Base-by-base conservation (phyloP, 805 yeast genomes). In the Debaryomyces maramus region DNA sequence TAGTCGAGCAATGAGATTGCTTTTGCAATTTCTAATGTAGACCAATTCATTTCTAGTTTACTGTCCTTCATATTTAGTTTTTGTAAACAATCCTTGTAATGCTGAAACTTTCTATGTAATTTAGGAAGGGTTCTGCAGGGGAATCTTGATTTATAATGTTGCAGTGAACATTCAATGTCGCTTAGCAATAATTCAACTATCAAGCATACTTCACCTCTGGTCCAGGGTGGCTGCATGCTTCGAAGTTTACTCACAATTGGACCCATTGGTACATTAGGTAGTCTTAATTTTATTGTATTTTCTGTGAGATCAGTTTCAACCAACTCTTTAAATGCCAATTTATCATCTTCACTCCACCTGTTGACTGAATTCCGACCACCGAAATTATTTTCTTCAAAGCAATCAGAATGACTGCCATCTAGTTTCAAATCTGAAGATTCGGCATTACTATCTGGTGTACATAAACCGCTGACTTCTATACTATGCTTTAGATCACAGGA, bases 1-100 rank as follows among this genome's bases (percentile, higher is more conserved):
- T 38, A 32, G 13, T 21, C 14, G 13, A 41, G 16, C 17, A 42
- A 46, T 13, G 29, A 32, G 11, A 41, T 21, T 18, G 50, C 35
- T 2, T 10, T 28, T 6, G 46, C 40, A 13, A 46, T 32, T 15
- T 51, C 52, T 2, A 34, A 22, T 6, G 10, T 5, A 3, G 40
- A 4, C 50, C 51, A 48, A 14, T 22, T 14, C 7, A 13, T 8
- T 22, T n/a, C 34, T 30, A 6, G 6, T 13, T 15, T 6, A 30
- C 13, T 6, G 22, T 32, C 16, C 6, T n/a, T 13, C 26, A 14
- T 14, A 14, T 22, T 14, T 7, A 22, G 10, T 18, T n/a, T 21
- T 13, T 29, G 26, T 23, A 19, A 3, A 6, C n/a, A n/a, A 17
- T 9, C 19, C 11, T 32, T 32, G n/a, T 19, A 20, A n/a, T 29